Evolutionary conservation across 805 yeast species (phyloP).

Genomic region (Candida maltosa): DNA sequence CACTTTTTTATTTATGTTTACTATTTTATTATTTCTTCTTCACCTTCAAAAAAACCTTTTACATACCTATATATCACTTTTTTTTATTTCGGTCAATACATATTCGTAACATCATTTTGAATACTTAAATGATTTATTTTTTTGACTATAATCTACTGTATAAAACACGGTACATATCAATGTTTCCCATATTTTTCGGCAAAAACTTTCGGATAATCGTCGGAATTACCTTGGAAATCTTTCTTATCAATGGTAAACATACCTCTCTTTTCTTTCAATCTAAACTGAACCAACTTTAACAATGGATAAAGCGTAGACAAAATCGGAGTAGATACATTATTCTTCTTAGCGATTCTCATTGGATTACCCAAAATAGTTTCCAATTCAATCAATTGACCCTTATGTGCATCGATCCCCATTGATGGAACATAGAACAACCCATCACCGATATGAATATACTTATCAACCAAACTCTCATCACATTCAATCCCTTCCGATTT

Average conservation of each 20-base stretch:
- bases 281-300: slow-evolving; percentile 58
- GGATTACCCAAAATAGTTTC: slow-evolving; percentile 41
- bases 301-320: slow-evolving; percentile 56
- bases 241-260: slow-evolving; percentile 7
- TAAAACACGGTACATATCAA: no score
- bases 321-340: slow-evolving; percentile 51
- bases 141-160: background rate
- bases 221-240: slow-evolving; percentile 11
- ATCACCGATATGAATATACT: slow-evolving; percentile 49
- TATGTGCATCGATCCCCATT: slow-evolving; percentile 36
- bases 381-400: slow-evolving; percentile 35
- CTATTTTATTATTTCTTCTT: no score
- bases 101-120: no score
- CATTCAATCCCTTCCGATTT: slow-evolving; percentile 62
- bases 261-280: slow-evolving; percentile 57
- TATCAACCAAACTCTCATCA: slow-evolving; percentile 41
- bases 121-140: background rate
- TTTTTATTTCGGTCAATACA: no score
- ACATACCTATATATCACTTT: no score
- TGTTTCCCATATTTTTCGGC: slow-evolving; percentile 6
- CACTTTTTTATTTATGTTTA: no score
- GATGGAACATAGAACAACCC: slow-evolving; percentile 41
- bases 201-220: slow-evolving; percentile 8
- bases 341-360: slow-evolving; percentile 33
- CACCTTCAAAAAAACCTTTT: no score